These are phyloP conservation scores for Dillenia suffruticosa DNA, from an alignment of 164 flowering plant genomes.

Conservation along the genomic window DNA sequence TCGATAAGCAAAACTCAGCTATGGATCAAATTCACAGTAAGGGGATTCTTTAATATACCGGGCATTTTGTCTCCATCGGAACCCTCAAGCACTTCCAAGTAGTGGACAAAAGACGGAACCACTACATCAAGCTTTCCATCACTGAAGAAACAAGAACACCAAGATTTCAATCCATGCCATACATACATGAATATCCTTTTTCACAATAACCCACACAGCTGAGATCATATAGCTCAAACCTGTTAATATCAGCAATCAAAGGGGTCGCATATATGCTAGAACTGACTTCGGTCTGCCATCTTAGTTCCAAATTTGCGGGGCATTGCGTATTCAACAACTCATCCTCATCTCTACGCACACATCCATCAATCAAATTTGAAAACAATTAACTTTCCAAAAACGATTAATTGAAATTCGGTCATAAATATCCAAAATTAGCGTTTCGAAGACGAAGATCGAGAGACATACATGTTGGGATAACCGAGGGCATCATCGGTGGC, in stretches of 20 bases:
- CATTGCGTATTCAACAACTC: constrained; percentile 81
- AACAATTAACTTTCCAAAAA: background rate
- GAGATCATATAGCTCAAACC: constrained; percentile 28
- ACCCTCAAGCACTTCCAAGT: constrained; percentile 98
- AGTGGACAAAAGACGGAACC: constrained; percentile 96
- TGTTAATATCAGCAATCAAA: constrained; percentile 91
- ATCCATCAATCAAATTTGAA: background rate
- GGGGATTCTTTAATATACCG: constrained; percentile 32
- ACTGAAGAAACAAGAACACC: constrained; percentile 28
- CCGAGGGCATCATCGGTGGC: constrained; percentile 79
- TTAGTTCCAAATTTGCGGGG: constrained; percentile 82
- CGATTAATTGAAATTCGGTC: constrained; percentile 2
- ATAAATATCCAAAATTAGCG: background rate
- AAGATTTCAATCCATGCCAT: background rate
- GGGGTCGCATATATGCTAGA: constrained; percentile 97
- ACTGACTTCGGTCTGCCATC: constrained; percentile 98
- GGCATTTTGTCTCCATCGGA: constrained; percentile 98
- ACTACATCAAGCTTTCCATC: constrained; percentile 98
- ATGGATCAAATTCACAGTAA: background rate
- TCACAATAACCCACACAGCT: background rate
- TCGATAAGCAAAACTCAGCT: background rate
- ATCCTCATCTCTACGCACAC: constrained; percentile 69
- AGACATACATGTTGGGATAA: constrained; percentile 68
- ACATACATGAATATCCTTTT: too few relatives aligned
- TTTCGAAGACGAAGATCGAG: background rate